Conservation (phyloP, 345 rosid species). For the Melaleuca alternifolia region DNA sequence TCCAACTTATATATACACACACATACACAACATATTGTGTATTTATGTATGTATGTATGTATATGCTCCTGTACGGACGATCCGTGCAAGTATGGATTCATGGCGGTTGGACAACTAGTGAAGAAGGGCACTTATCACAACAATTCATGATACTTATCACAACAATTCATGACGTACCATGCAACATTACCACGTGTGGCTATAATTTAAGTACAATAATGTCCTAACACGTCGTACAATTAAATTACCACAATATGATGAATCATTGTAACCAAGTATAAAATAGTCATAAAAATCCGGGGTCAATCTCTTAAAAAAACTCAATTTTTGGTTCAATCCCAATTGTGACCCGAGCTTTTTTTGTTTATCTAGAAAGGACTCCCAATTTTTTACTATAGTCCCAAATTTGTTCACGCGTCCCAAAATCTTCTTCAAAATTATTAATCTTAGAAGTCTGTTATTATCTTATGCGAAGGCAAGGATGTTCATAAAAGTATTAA, state of each 20-base stretch:
- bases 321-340: too few species aligned
- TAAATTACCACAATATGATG: neutral
- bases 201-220: neutral
- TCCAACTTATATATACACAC: neutral
- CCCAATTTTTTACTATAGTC: too few species aligned
- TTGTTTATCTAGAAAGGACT: too few species aligned
- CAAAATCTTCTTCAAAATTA: too few species aligned
- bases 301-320: too few species aligned
- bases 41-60: neutral
- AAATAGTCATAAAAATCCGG: neutral
- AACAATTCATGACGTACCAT: fast-evolving
- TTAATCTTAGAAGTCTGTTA: too few species aligned
- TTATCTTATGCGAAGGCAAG: too few species aligned
- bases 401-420: too few species aligned
- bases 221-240: neutral
- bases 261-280: neutral
- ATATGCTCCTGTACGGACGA: neutral
- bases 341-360: too few species aligned
- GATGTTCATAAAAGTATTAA: too few species aligned
- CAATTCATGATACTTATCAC: neutral
- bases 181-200: neutral
- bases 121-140: too few species aligned
- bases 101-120: neutral
- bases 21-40: too few species aligned
- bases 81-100: neutral